A percentile compares a stretch with the other conserved stretches of the same genome.
phyloP scores from a whole-genome alignment of 371 early-diverging fungal species.

The Dichotomocladium elegans region DNA sequence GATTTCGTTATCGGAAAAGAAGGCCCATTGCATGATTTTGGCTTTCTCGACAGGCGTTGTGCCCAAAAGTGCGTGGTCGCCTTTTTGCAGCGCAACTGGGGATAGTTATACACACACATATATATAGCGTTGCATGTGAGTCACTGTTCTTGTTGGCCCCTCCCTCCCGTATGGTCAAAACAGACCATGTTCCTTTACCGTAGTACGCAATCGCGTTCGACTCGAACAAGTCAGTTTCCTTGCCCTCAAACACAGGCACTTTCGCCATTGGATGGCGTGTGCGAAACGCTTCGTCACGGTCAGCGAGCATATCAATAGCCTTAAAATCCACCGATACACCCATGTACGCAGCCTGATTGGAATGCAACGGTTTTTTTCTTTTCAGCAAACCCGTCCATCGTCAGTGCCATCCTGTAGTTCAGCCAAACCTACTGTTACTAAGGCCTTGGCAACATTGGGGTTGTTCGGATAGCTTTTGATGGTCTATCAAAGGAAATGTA shows the following conservation, averaged over 20 bases:
- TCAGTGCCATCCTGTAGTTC: background rate
- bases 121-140: background rate
- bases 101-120: background rate
- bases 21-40: slow-evolving; percentile 74
- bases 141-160: too few species aligned
- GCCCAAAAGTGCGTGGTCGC: slow-evolving; percentile 61
- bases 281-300: slow-evolving; percentile 72
- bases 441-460: slow-evolving; percentile 58
- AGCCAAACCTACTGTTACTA: slow-evolving; percentile 54
- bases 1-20: slow-evolving; percentile 69
- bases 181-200: slow-evolving; percentile 40
- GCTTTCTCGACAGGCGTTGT: slow-evolving; percentile 67
- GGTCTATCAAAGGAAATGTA: slow-evolving; percentile 19
- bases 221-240: slow-evolving; percentile 73
- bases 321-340: slow-evolving; percentile 67
- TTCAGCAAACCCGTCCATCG: too few species aligned
- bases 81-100: slow-evolving; percentile 67
- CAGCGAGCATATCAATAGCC: slow-evolving; percentile 63
- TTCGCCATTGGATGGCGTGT: slow-evolving; percentile 81
- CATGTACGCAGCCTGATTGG: slow-evolving; percentile 59
- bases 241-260: slow-evolving; percentile 80
- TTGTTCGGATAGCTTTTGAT: slow-evolving; percentile 52
- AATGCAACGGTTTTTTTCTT: background rate
- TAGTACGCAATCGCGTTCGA: slow-evolving; percentile 87
- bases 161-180: background rate